These are phyloP conservation scores for Ceratocystis eucalypticola DNA, from an alignment of 2,329 filamentous ascomycete genomes.

Conservation along the genomic window DNA sequence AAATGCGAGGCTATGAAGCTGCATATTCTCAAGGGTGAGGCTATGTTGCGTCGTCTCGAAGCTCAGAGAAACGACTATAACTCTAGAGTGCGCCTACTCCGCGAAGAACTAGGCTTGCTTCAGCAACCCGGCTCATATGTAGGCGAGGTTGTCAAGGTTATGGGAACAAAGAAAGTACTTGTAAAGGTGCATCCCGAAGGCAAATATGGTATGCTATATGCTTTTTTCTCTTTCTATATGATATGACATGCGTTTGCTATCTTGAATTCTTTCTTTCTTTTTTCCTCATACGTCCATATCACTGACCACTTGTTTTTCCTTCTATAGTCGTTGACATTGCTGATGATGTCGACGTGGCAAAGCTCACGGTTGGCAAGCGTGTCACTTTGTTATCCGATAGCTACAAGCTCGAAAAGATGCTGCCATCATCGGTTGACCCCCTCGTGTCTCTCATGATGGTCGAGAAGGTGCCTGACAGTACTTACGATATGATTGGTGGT, in stretches of 20 bases:
- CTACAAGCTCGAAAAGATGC: constrained; percentile 97
- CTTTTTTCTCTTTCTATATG: background rate
- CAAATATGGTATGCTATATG: constrained; percentile 71
- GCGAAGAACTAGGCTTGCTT: constrained; percentile 87
- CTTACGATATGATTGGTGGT: constrained; percentile 99
- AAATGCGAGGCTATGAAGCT: constrained; percentile 99
- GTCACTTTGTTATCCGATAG: constrained; percentile 93
- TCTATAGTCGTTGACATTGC: constrained; percentile 79
- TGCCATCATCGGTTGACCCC: constrained; percentile 94
- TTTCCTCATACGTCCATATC: constrained; percentile 16
- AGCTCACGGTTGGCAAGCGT: constrained; percentile 94
- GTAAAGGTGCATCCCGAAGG: constrained; percentile 98
- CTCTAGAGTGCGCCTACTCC: constrained; percentile 82
- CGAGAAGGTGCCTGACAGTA: constrained; percentile 98
- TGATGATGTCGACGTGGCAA: constrained; percentile 84
- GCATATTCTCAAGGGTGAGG: constrained; percentile 98
- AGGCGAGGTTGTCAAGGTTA: constrained; percentile 98
- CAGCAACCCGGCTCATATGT: constrained; percentile 98
- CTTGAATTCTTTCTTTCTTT: background rate
- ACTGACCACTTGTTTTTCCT: background rate
- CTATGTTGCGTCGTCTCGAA: constrained; percentile 84
- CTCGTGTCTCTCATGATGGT: constrained; percentile 99
- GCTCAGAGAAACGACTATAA: constrained; percentile 99
- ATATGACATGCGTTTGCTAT: too few species aligned
- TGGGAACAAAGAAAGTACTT: constrained; percentile 97